Conservation (phyloP, 176 grass and related monocot species). For the Triticum timopheevii region DNA sequence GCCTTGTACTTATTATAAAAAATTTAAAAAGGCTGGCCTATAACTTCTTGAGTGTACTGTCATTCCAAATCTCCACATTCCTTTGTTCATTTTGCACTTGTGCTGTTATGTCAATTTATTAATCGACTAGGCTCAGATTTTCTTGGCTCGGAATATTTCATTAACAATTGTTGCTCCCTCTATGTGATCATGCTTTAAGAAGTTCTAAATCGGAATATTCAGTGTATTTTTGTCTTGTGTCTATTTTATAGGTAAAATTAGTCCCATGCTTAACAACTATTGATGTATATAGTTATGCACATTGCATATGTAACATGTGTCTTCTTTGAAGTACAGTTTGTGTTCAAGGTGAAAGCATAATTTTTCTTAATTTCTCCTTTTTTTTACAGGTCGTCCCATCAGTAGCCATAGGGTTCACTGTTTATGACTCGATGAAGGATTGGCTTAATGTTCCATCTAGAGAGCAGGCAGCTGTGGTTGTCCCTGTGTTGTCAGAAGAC, state of each 20-base stretch:
- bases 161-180: background rate
- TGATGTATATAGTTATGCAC: background rate
- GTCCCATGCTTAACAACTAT: background rate
- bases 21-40: background rate
- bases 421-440: conserved; percentile 86
- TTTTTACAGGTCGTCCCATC: conserved; percentile 75
- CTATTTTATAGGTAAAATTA: background rate
- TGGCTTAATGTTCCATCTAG: conserved; percentile 85
- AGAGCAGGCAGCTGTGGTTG: conserved; percentile 51
- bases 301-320: background rate
- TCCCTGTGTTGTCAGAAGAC: conserved; percentile 45
- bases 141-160: conserved; percentile 1
- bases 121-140: conserved; percentile 2
- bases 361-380: conserved; percentile 5
- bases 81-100: conserved; percentile 9
- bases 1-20: background rate
- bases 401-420: conserved; percentile 95
- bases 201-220: background rate
- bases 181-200: background rate
- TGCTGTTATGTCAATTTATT: background rate
- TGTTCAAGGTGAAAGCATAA: conserved; percentile 5
- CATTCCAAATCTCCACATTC: background rate
- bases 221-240: background rate
- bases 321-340: background rate
- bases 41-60: conserved; percentile 1